A percentile compares a stretch with the other conserved stretches of the same genome.
Evolutionary conservation across 2,329 filamentous ascomycete species (phyloP).

Genomic region (Trichoderma lentiforme): DNA sequence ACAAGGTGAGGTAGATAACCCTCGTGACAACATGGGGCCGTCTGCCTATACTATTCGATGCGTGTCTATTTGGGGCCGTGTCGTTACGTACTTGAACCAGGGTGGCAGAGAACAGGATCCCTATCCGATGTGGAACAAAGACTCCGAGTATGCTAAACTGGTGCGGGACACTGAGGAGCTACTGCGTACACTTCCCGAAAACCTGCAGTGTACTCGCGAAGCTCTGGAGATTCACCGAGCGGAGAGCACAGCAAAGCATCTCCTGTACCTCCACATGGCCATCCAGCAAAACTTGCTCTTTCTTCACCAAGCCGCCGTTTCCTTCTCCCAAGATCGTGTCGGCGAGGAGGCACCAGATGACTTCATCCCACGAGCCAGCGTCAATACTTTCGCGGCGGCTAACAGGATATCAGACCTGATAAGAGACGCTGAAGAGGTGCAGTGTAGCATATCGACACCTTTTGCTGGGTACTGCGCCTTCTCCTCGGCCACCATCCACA

Average conservation of each 20-base stretch:
- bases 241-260: slow-evolving; percentile 84
- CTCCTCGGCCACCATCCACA: slow-evolving; percentile 88
- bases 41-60: slow-evolving; percentile 84
- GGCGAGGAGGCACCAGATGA: slow-evolving; percentile 69
- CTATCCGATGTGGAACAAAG: slow-evolving; percentile 74
- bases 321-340: slow-evolving; percentile 61
- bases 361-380: slow-evolving; percentile 73
- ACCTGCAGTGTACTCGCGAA: slow-evolving; percentile 71
- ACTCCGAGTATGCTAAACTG: slow-evolving; percentile 73
- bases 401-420: slow-evolving; percentile 83
- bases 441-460: slow-evolving; percentile 76
- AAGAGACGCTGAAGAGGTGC: slow-evolving; percentile 66
- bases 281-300: slow-evolving; percentile 89
- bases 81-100: slow-evolving; percentile 86
- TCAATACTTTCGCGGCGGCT: slow-evolving; percentile 76
- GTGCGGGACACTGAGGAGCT: slow-evolving; percentile 70
- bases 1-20: slow-evolving; percentile 61
- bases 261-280: slow-evolving; percentile 85
- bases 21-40: slow-evolving; percentile 87
- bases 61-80: slow-evolving; percentile 83
- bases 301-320: slow-evolving; percentile 81
- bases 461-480: slow-evolving; percentile 96
- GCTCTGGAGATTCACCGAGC: slow-evolving; percentile 83
- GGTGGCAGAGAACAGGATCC: slow-evolving; percentile 78
- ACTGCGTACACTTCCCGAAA: slow-evolving; percentile 63